Conservation (phyloP, 2,329 filamentous ascomycete species). For the Exophiala alcalophila region DNA sequence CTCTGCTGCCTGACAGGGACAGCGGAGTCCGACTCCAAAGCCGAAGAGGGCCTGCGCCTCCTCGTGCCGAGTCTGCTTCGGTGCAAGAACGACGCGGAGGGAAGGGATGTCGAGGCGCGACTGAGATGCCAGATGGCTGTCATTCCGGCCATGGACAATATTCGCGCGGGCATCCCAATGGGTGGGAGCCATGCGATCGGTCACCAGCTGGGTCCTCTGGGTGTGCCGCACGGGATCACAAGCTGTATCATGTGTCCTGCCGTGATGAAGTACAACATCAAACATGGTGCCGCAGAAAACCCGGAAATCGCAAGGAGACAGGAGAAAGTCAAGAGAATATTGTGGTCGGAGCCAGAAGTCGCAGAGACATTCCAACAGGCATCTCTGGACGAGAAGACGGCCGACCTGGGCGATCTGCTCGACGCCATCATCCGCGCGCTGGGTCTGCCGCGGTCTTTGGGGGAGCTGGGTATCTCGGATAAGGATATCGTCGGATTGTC, state of each 20-base stretch:
- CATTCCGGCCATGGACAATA: conserved; percentile 32
- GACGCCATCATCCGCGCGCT: conserved; percentile 51
- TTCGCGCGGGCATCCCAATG: conserved; percentile 29
- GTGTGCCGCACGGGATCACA: conserved; percentile 59
- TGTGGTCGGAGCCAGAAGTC: conserved; percentile 29
- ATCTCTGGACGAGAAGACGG: conserved; percentile 31
- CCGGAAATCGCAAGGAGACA: conserved; percentile 38
- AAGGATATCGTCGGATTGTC: conserved; percentile 18
- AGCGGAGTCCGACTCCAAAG: conserved; percentile 36
- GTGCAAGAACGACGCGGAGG: conserved; percentile 37
- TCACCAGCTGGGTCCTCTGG: conserved; percentile 52
- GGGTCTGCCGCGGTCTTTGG: conserved; percentile 51
- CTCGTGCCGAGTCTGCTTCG: conserved; percentile 45
- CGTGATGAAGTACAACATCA: conserved; percentile 55
- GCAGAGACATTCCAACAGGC: conserved; percentile 5
- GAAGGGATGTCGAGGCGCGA: conserved; percentile 38
- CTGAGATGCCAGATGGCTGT: conserved; percentile 50
- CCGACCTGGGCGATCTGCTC: conserved; percentile 51
- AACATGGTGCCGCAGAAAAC: conserved; percentile 33
- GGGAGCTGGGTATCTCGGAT: conserved; percentile 16
- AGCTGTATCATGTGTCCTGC: conserved; percentile 55
- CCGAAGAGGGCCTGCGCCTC: conserved; percentile 39
- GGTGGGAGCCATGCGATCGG: conserved; percentile 53
- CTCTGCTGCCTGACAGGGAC: conserved; percentile 43
- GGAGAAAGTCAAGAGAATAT: conserved; percentile 36